Percentiles rank a stretch among this genome's conserved stretches.
These are phyloP conservation scores for Globisporangium cylindrosporum DNA, from an alignment of 352 stramenopile genomes.

Conservation along the genomic window DNA sequence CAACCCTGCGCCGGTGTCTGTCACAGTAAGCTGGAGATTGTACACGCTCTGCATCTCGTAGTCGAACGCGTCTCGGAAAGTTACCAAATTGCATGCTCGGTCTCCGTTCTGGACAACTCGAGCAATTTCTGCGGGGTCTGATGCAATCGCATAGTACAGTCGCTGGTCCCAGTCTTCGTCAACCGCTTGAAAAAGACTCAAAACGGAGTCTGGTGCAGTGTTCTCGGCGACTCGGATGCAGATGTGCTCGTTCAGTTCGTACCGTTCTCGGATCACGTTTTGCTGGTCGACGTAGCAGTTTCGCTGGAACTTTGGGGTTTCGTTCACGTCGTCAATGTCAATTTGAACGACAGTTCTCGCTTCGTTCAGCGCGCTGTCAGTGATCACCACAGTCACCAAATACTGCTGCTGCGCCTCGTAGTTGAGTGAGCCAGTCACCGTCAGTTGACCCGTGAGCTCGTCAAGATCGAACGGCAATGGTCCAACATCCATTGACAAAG, in stretches of 20 bases:
- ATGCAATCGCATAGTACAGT: constrained; percentile 34
- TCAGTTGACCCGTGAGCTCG: constrained; percentile 31
- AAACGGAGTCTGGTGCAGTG: constrained; percentile 16
- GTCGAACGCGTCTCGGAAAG: constrained; percentile 32
- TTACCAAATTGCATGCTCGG: constrained; percentile 34
- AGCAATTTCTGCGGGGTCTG: constrained; percentile 19
- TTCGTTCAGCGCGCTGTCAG: constrained; percentile 8
- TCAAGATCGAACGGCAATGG: constrained; percentile 40
- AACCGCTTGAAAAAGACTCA: constrained; percentile 26
- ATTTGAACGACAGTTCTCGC: constrained; percentile 26
- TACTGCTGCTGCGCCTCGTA: constrained; percentile 32
- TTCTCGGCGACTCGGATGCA: constrained; percentile 45
- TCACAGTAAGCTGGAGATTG: constrained; percentile 41
- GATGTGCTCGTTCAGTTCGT: constrained; percentile 46
- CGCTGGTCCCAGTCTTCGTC: constrained; percentile 44
- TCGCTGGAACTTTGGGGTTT: constrained; percentile 33
- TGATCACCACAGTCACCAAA: constrained; percentile 16
- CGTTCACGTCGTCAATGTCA: constrained; percentile 42
- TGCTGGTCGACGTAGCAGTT: constrained; percentile 50
- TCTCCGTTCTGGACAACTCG: constrained; percentile 35
- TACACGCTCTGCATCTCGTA: constrained; percentile 38
- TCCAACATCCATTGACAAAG: no score
- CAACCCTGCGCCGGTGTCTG: constrained; percentile 42
- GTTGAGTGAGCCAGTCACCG: constrained; percentile 26
- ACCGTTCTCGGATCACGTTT: constrained; percentile 27